These are phyloP conservation scores for Lecanicillium sp. DNA, from an alignment of 2,329 filamentous ascomycete species.

Conservation along the genomic window DNA sequence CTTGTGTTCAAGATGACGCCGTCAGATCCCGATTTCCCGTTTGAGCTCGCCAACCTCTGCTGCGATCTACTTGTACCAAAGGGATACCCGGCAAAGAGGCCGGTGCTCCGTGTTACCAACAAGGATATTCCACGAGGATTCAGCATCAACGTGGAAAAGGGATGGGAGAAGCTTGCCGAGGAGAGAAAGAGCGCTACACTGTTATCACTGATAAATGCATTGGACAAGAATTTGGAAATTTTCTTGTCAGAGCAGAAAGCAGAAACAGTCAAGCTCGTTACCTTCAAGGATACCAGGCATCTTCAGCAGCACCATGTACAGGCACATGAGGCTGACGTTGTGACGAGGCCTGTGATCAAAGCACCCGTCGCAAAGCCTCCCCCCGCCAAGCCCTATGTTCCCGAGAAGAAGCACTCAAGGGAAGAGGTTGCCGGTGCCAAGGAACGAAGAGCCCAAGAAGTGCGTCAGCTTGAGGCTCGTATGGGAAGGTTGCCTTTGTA, in stretches of 20 bases:
- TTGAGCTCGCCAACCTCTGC: slow-evolving; percentile 62
- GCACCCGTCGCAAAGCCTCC: slow-evolving; percentile 7
- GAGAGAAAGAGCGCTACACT: slow-evolving; percentile 53
- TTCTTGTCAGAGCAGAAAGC: slow-evolving; percentile 65
- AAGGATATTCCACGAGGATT: slow-evolving; percentile 65
- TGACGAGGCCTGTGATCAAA: slow-evolving; percentile 9
- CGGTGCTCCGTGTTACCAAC: slow-evolving; percentile 60
- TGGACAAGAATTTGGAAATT: slow-evolving; percentile 67
- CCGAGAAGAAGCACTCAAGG: slow-evolving; percentile 45
- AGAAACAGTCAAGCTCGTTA: slow-evolving; percentile 64
- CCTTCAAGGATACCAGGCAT: slow-evolving; percentile 52
- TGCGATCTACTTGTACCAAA: slow-evolving; percentile 62
- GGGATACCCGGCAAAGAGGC: slow-evolving; percentile 53
- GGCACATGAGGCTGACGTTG: slow-evolving; percentile 8
- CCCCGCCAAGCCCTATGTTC: slow-evolving; percentile 29
- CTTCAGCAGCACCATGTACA: slow-evolving; percentile 24
- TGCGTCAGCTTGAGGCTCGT: slow-evolving; percentile 67
- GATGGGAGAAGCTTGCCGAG: slow-evolving; percentile 60
- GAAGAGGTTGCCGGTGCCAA: slow-evolving; percentile 59
- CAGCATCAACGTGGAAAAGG: slow-evolving; percentile 68
- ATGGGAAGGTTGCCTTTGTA: slow-evolving; percentile 63
- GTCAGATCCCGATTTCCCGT: slow-evolving; percentile 80
- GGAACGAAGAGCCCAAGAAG: slow-evolving; percentile 57
- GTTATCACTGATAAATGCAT: slow-evolving; percentile 58
- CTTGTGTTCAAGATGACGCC: slow-evolving; percentile 61